These are phyloP conservation scores for Anthracocystis setariae DNA, from an alignment of 1,284 basidiomycete species.

Conservation along the genomic window DNA sequence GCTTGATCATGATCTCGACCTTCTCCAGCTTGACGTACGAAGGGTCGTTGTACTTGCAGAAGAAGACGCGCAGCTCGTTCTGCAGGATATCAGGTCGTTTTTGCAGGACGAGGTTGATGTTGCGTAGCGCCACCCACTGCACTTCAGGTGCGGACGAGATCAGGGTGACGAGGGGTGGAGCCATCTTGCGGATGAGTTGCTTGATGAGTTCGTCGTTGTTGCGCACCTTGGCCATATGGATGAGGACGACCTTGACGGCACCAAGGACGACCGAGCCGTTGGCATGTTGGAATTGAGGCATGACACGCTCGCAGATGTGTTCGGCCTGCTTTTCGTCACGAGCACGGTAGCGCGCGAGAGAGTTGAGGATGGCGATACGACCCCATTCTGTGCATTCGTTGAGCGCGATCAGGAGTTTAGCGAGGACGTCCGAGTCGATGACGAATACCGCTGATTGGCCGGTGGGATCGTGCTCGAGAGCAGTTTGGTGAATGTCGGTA, in stretches of 20 bases:
- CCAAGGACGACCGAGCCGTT: constrained; percentile 94
- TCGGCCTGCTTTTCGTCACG: constrained; percentile 88
- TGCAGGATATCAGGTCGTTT: constrained; percentile 87
- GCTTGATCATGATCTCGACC: constrained; percentile 96
- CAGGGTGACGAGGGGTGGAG: constrained; percentile 82
- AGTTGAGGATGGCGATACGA: constrained; percentile 88
- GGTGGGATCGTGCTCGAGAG: constrained; percentile 48
- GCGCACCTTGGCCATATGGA: constrained; percentile 69
- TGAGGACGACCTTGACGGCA: constrained; percentile 97
- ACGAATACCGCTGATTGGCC: constrained; percentile 75
- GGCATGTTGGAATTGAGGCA: constrained; percentile 97
- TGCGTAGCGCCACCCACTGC: constrained; percentile 95
- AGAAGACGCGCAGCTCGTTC: constrained; percentile 98
- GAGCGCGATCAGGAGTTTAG: constrained; percentile 90
- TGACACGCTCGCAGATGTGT: constrained; percentile 97
- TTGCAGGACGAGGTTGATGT: constrained; percentile 95
- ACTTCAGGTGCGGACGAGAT: constrained; percentile 76
- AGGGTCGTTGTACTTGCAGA: constrained; percentile 99
- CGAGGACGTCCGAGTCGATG: constrained; percentile 83
- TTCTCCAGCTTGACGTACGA: constrained; percentile 98
- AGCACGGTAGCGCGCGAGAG: constrained; percentile 83
- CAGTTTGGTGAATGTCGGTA: constrained; percentile 84
- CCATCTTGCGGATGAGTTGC: constrained; percentile 93
- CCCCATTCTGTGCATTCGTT: constrained; percentile 99
- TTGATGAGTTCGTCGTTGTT: constrained; percentile 85